Percentiles rank a stretch among this genome's conserved stretches.
These are phyloP conservation scores for Botrytis fabae DNA, from an alignment of 2,329 filamentous ascomycete genomes.

Conservation along the genomic window DNA sequence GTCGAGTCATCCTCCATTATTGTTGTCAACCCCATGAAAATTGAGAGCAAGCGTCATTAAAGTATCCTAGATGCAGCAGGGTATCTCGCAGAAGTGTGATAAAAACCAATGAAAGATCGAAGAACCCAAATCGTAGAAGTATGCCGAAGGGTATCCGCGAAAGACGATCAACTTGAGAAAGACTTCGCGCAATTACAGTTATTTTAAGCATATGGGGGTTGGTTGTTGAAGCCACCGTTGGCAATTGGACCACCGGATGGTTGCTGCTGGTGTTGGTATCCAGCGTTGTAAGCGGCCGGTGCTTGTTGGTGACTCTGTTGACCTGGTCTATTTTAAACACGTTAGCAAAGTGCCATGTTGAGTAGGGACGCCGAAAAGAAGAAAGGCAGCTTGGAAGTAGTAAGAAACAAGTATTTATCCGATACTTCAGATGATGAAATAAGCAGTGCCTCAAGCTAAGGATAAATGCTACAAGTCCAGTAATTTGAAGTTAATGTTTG, in stretches of 20 bases:
- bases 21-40: slow-evolving; percentile 9
- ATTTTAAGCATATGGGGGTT: neutral
- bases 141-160: slow-evolving; percentile 20
- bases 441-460: neutral
- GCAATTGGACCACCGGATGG: slow-evolving; percentile 2
- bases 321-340: slow-evolving; percentile 1
- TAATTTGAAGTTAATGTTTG: neutral
- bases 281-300: slow-evolving; percentile 11
- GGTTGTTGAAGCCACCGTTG: neutral
- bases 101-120: slow-evolving; percentile 17
- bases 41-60: slow-evolving; percentile 12
- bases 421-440: slow-evolving; percentile 10
- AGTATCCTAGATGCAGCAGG: slow-evolving; percentile 19
- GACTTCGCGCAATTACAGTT: neutral
- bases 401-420: neutral
- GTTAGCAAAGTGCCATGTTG: neutral
- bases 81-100: slow-evolving; percentile 10
- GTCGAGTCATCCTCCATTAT: slow-evolving; percentile 9
- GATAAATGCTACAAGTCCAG: slow-evolving; percentile 16
- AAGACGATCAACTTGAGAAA: slow-evolving; percentile 5
- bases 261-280: slow-evolving; percentile 7
- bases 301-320: neutral
- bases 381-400: neutral
- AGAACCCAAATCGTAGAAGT: slow-evolving; percentile 13
- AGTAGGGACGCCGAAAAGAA: neutral